A percentile compares a stretch with the other conserved stretches of the same genome.
phyloP scores from a whole-genome alignment of 192 early-diverging fungal species.

The Geranomyces michiganensis region DNA sequence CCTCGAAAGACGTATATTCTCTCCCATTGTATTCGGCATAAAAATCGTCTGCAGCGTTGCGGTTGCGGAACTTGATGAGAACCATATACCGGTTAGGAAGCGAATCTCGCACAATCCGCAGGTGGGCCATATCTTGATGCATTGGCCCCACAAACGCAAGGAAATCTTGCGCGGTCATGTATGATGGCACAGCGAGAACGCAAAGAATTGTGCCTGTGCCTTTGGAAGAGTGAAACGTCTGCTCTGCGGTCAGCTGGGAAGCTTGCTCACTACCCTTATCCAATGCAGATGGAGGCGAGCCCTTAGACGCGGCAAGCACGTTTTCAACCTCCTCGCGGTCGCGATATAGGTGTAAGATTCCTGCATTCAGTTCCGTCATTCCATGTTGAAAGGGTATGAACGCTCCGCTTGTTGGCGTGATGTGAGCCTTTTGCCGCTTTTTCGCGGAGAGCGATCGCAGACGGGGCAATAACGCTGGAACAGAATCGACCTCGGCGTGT shows the following conservation, averaged over 20 bases:
- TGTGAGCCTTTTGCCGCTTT: conserved; percentile 26
- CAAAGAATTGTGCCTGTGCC: conserved; percentile 54
- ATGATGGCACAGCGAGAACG: conserved; percentile 85
- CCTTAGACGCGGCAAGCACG: conserved; percentile 13
- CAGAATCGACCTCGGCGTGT: background rate
- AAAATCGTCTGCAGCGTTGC: conserved; percentile 65
- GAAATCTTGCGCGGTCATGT: conserved; percentile 89
- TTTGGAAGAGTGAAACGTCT: conserved; percentile 16
- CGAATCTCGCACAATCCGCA: conserved; percentile 72
- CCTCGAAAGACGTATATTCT: conserved; percentile 82
- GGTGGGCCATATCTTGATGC: conserved; percentile 68
- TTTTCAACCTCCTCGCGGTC: conserved; percentile 48
- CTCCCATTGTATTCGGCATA: conserved; percentile 80
- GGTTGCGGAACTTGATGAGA: conserved; percentile 75
- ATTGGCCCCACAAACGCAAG: conserved; percentile 78
- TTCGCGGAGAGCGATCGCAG: background rate
- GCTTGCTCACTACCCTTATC: background rate
- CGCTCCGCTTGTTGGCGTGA: conserved; percentile 31
- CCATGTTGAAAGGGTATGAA: conserved; percentile 44
- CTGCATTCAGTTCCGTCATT: conserved; percentile 50
- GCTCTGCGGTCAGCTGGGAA: background rate
- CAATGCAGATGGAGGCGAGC: background rate
- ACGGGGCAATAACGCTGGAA: background rate
- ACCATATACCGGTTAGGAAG: conserved; percentile 89
- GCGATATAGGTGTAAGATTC: conserved; percentile 71